Evolutionary conservation across 2,329 filamentous ascomycete genomes (phyloP).

Genomic region (Tolypocladium ophioglossoides): DNA sequence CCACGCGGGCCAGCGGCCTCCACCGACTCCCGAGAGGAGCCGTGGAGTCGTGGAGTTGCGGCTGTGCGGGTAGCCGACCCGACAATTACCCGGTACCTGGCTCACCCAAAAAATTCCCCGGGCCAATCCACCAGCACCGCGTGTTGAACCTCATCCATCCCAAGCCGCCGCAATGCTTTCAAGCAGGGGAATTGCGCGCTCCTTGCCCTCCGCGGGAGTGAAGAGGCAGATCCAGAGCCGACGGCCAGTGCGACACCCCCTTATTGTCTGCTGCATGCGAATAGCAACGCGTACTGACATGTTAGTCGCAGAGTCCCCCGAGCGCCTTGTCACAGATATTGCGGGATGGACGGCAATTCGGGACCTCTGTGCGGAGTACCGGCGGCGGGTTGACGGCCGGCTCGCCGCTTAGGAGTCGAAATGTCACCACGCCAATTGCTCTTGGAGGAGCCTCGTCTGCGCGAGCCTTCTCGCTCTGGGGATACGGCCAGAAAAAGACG

Average conservation of each 20-base stretch:
- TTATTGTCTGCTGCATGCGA: too few species aligned
- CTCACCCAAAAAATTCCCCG: conserved; percentile 18
- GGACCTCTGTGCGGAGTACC: conserved; percentile 17
- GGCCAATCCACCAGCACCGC: conserved; percentile 5
- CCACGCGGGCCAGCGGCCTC: background rate
- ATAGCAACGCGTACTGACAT: conserved; percentile 9
- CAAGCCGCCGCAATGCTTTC: conserved; percentile 29
- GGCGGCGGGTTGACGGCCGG: conserved; percentile 9
- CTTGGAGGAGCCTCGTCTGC: conserved; percentile 19
- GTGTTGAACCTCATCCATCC: background rate
- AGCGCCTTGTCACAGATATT: conserved; percentile 18
- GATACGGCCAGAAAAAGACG: conserved; percentile 17
- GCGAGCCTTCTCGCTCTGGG: conserved; percentile 24
- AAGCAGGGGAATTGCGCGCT: conserved; percentile 32
- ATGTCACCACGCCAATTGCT: conserved; percentile 14
- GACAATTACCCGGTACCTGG: conserved; percentile 28
- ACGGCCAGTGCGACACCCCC: conserved; percentile 3
- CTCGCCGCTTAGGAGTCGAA: conserved; percentile 12
- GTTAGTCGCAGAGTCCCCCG: conserved; percentile 8
- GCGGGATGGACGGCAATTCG: conserved; percentile 23
- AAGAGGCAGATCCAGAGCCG: conserved; percentile 18
- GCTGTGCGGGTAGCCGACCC: conserved; percentile 9
- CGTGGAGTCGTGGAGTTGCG: background rate
- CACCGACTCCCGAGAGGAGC: background rate
- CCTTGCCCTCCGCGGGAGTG: conserved; percentile 21